Percentiles rank a stretch among this genome's conserved stretches.
These are phyloP conservation scores for Colletotrichum horii DNA, from an alignment of 2,329 filamentous ascomycete genomes.

Conservation along the genomic window DNA sequence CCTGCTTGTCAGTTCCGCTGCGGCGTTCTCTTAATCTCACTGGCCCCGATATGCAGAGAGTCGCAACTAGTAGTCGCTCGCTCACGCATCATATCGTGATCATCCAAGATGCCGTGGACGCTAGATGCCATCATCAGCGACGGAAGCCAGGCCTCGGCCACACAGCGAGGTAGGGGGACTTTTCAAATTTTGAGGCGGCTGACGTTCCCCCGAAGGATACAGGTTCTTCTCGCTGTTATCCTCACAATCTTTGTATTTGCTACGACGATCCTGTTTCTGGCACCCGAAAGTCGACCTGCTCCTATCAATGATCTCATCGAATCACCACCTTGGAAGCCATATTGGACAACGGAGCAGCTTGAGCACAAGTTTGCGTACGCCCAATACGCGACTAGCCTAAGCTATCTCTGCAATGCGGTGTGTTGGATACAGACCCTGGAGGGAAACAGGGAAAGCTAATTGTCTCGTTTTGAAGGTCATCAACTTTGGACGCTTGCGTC, in stretches of 20 bases:
- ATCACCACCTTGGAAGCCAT: not conserved
- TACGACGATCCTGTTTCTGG: not conserved
- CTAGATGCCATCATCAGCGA: not conserved
- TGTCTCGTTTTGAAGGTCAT: conserved; percentile 35
- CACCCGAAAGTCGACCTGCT: not conserved
- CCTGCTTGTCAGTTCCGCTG: too few species aligned
- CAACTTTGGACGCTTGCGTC: conserved; percentile 49
- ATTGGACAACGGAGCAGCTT: not conserved
- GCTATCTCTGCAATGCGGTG: conserved; percentile 51
- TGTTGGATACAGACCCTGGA: accelerated
- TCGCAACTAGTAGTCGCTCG: accelerated
- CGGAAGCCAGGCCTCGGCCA: not conserved
- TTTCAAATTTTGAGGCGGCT: not conserved
- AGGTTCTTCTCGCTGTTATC: not conserved
- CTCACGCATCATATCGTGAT: not conserved
- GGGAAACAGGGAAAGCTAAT: not conserved
- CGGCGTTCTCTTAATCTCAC: not conserved
- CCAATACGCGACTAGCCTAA: conserved; percentile 51
- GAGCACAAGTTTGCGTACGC: conserved; percentile 46
- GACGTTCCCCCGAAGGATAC: not conserved
- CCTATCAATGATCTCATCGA: not conserved
- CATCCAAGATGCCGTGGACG: not conserved
- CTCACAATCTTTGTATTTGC: not conserved
- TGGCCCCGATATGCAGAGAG: not conserved
- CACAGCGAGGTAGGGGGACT: not conserved